Evolutionary conservation across 192 early-diverging fungal genomes (phyloP).

Genomic region (Coemansia sp.): DNA sequence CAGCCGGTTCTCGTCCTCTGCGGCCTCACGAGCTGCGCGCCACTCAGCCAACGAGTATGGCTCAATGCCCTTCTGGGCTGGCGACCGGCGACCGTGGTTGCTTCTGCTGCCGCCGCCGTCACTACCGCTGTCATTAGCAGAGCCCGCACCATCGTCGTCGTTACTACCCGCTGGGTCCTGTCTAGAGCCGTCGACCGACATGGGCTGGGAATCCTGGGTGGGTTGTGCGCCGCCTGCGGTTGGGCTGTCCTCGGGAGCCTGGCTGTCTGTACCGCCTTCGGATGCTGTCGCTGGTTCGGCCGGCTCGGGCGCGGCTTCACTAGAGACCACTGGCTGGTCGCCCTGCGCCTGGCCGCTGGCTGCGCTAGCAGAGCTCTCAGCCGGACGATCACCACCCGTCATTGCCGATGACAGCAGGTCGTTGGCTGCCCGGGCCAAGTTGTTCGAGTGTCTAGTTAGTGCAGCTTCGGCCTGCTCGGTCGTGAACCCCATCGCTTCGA

Average conservation of each 20-base stretch:
- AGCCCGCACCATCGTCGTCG: too few relatives aligned
- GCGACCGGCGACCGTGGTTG: neutral
- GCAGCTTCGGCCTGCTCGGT: constrained; percentile 72
- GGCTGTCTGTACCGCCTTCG: constrained; percentile 45
- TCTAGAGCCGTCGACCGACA: constrained; percentile 31
- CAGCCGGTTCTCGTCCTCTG: constrained; percentile 16
- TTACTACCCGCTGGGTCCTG: constrained; percentile 2
- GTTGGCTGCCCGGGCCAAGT: constrained; percentile 76
- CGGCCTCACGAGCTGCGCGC: constrained; percentile 37
- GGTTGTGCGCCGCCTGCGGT: neutral
- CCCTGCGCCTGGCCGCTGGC: neutral
- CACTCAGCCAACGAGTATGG: constrained; percentile 12
- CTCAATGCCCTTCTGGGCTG: neutral
- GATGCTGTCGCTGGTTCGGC: constrained; percentile 12
- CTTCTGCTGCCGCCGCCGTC: constrained; percentile 24
- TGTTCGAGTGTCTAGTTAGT: constrained; percentile 70
- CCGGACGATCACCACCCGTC: constrained; percentile 9
- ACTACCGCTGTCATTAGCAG: constrained; percentile 13
- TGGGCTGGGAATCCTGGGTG: constrained; percentile 20
- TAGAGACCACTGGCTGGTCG: neutral
- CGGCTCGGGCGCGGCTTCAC: neutral
- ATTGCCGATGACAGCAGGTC: constrained; percentile 59
- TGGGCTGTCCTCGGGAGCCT: constrained; percentile 27
- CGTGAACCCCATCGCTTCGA: constrained; percentile 87
- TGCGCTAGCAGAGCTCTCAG: too few relatives aligned